Base-by-base conservation (phyloP, 192 early-diverging fungal genomes). In the Gigaspora rosea region DNA sequence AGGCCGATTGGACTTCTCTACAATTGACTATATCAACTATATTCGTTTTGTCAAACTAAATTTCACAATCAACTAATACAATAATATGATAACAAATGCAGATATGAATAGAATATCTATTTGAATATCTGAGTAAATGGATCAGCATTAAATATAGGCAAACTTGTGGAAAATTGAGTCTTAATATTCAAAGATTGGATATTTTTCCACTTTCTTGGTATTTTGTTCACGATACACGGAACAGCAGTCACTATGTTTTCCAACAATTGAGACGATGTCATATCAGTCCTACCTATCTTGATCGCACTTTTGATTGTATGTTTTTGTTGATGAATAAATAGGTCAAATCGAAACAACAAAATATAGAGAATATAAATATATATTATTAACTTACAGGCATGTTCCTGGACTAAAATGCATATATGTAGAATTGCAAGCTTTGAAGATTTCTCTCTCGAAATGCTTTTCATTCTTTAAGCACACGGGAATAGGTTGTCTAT, bases 111-210 rank as follows among this genome's bases (percentile, higher is more conserved):
- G 27, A 27, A 27, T 27, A 27, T 27, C 27, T 27, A 27, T 27
- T 27, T 27, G 27, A 27, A 27, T 27, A 27, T 27, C 27, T 27
- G 27, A 27, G 27, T 27, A 27, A 27, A 27, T 27, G 27, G 27
- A 27, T 27, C 27, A 59, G 18, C 41, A 79, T 91, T 91, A 83
- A 87, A 97, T 56, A 99, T 83, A 4, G 97, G 97, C 76, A 99
- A 86, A 46, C 91, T 87, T 16, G 89, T 82, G 11, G 95, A 95
- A 13, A 89, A 86, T 59, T 83, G 86, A 9, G 94, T 92, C 84
- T 97, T 97, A 84, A 99, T 83, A 51, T 90, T 82, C 61, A 99
- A 87, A 11, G 94, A 90, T 81, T 91, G 93, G 72, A 99, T 89
- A 84, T 95, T 96, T 50, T 87, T 83, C 91, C 93, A 95, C 58